phyloP scores from a whole-genome alignment of 164 flowering plant genomes.

The Stephania cephalantha region DNA sequence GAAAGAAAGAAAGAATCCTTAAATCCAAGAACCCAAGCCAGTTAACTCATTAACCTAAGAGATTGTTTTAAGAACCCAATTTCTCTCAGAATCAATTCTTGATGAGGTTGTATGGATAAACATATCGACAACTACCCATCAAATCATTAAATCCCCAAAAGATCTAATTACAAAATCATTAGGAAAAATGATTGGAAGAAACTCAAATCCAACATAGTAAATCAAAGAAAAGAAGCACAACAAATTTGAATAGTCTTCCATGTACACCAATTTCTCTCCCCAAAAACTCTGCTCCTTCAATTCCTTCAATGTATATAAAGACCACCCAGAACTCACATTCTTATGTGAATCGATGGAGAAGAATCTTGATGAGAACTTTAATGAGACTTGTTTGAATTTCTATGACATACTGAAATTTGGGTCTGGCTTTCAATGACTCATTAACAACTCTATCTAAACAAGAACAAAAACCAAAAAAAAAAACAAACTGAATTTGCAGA shows the following conservation, averaged over 20 bases:
- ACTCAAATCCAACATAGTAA: no score
- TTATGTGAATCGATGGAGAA: slow-evolving; percentile 14
- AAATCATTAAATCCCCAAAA: no score
- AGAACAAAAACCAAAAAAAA: neutral
- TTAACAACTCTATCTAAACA: slow-evolving; percentile 12
- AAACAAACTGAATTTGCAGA: neutral
- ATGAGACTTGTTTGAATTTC: slow-evolving; percentile 8
- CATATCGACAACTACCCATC: no score
- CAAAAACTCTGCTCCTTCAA: slow-evolving; percentile 1
- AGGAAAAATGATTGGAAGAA: no score
- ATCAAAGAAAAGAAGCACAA: slow-evolving; percentile 4
- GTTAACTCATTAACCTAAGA: no score
- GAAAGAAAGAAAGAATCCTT: no score
- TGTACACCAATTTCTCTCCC: neutral
- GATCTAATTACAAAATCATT: no score
- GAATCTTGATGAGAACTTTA: neutral
- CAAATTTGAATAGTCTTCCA: slow-evolving; percentile 28
- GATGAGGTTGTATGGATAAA: no score
- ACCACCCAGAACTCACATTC: slow-evolving; percentile 28
- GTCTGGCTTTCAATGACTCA: neutral
- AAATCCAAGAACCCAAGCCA: no score
- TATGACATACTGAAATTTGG: neutral
- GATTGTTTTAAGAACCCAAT: no score
- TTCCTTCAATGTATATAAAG: slow-evolving; percentile 10
- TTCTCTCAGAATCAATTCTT: no score